Base-by-base conservation (phyloP, 768 basidiomycete genomes). In the Dentipellis fragilis region DNA sequence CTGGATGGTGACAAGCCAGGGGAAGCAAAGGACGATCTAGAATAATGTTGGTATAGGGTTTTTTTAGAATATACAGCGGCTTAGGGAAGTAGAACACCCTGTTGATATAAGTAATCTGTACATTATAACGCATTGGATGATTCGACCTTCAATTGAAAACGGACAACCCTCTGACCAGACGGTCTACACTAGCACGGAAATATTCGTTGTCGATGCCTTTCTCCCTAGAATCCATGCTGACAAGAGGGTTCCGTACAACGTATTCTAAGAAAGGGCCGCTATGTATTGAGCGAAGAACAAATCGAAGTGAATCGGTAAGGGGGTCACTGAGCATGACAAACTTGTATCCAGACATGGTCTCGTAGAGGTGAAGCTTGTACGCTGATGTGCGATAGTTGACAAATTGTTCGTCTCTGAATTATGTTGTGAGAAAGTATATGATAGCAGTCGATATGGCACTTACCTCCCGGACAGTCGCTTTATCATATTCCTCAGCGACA, bases 261-360 rank as follows among this genome's bases (percentile, higher is more conserved):
- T 85, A 91, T 69, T 96, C 92, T 45, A 96, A 69, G 73, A 97
- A 98, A 0, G 93, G 92, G 2, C 92, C 93, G n/a, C 80, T 77
- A 69, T 97, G 94, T 60, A 97, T 81, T 66, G 91, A 88, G n/a
- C 87, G 83, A 39, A 97, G 72, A 53, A 91, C 75, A 63, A 84
- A 84, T 16, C 88, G 85, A 48, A 94, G 74, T 2, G 88, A 87
- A 58, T 97, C 94, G 38, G 87, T 75, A 54, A 77, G 78, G 1
- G 91, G 89, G 65, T 96, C 93, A 59, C 85, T 89, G 61, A 97
- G 81, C 76, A 98, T 90, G 65, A 97, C 78, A 71, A 99, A 95
- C 67, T 93, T 93, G 81, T 92, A 96, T 12, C 91, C 89, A 3
- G 93, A 90, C 3, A 84, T 62, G 0, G 96, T 93, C 68, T 95